Percentiles rank a stretch among this genome's conserved stretches.
Evolutionary conservation across 306 rosid genomes (phyloP).

Genomic region (Citrullus amarus): DNA sequence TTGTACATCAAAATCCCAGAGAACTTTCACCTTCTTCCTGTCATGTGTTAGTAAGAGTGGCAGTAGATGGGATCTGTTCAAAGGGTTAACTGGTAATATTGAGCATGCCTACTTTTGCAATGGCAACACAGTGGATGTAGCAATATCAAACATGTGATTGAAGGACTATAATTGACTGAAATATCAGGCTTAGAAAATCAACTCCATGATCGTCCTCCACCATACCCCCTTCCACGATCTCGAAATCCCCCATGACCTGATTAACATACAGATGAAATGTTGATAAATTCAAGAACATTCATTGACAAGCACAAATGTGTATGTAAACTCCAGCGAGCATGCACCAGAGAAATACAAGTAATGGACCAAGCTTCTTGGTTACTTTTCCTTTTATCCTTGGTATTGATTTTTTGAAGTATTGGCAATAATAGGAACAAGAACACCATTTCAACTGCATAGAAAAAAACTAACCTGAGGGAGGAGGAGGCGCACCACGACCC

Average conservation of each 20-base stretch:
- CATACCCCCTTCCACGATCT: constrained; percentile 49
- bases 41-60: constrained; percentile 1
- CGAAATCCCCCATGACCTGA: constrained; percentile 56
- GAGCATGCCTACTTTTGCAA: background rate
- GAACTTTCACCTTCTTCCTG: constrained; percentile 5
- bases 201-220: constrained; percentile 55
- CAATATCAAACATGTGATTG: background rate
- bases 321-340: background rate
- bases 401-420: background rate
- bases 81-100: constrained; percentile 1
- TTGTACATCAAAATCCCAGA: constrained; percentile 10
- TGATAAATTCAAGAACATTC: background rate
- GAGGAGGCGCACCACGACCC: constrained; percentile 98
- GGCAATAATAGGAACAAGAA: background rate
- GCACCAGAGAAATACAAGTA: background rate
- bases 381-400: background rate
- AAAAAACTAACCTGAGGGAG: constrained; percentile 56
- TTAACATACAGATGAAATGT: background rate
- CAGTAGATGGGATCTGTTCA: constrained; percentile 7
- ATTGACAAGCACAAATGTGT: background rate
- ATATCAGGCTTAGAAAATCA: constrained; percentile 13
- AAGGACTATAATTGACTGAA: background rate
- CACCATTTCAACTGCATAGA: background rate
- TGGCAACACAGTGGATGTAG: background rate
- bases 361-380: background rate